Evolutionary conservation across 345 rosid species (phyloP), one percentile per base, ranked within the genome.

Genomic region (Populus ilicifolia): DNA sequence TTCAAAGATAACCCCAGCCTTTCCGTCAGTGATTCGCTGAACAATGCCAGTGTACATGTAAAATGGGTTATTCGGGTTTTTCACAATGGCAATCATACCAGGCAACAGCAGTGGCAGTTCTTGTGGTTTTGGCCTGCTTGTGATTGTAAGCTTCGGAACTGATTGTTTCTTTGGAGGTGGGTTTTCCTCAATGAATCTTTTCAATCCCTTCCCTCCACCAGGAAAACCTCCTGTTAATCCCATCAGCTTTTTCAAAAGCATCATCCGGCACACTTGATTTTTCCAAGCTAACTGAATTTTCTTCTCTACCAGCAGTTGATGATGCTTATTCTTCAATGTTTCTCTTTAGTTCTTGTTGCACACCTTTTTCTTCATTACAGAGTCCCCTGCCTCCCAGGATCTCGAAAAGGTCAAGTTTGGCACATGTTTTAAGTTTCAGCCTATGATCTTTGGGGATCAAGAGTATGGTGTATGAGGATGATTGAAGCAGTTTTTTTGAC

Each of bases 211-310:
- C 67, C 93, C 98, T 1, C 97, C 97, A 1, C 98, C 98, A 0
- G 97, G 98, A 59, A 92, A 92, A 30, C 98, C 98, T 25, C 98
- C 98, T 0, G 97, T 93, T 65, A 96, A 81, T 12, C 98, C 99
- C 96, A 93, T 87, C 85, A 96, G 41, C 80, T 83, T 91, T 95
- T 4, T 84, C 94, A 23, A 93, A 95, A 67, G 81, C 96, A 17
- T 86, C 75, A 78, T 91, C 93, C 2, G 93, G 90, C 63, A 89
- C 87, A 48, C 62, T 64, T 5, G 78, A 12, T n/a, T 43, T 46
- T 12, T 7, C 77, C 29, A 43, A 73, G 8, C 46, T 41, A 1
- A 71, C 80, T 10, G 80, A 70, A 54, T 73, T 50, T 74, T 30
- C 81, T 0, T 71, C 82, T 41, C 27, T 69, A 21, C 73, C 75